Evolutionary conservation across 2,329 filamentous ascomycete species (phyloP).

Genomic region (Colletotrichum sp.): DNA sequence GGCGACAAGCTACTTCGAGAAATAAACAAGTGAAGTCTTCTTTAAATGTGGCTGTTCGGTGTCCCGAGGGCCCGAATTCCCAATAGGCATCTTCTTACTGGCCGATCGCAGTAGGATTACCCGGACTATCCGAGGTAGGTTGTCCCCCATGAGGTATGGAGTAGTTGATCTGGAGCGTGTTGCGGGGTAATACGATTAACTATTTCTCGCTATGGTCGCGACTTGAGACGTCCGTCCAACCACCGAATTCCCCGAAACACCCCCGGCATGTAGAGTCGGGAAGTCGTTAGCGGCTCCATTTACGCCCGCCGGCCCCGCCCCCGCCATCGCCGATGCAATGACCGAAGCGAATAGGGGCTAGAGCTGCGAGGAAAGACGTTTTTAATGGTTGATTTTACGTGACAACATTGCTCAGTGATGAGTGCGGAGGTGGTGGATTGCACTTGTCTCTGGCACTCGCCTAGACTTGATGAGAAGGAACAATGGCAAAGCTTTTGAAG

Average conservation of each 20-base stretch:
- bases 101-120: background rate
- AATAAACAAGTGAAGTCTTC: background rate
- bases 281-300: background rate
- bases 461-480: no score
- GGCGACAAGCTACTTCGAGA: background rate
- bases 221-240: background rate
- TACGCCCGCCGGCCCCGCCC: background rate
- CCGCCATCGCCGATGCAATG: background rate
- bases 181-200: background rate
- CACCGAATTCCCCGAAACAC: background rate
- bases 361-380: background rate
- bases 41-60: background rate
- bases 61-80: background rate
- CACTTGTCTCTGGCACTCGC: no score
- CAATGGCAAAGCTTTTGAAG: no score
- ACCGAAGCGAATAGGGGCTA: background rate
- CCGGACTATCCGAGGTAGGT: background rate
- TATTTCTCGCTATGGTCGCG: background rate
- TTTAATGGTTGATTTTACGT: no score
- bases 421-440: no score
- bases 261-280: background rate
- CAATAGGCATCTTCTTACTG: background rate
- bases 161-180: background rate
- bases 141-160: background rate
- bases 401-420: no score